Evolutionary conservation across 2,329 filamentous ascomycete species (phyloP), one percentile per base, ranked within the genome.

Genomic region (Colletotrichum higginsianum): DNA sequence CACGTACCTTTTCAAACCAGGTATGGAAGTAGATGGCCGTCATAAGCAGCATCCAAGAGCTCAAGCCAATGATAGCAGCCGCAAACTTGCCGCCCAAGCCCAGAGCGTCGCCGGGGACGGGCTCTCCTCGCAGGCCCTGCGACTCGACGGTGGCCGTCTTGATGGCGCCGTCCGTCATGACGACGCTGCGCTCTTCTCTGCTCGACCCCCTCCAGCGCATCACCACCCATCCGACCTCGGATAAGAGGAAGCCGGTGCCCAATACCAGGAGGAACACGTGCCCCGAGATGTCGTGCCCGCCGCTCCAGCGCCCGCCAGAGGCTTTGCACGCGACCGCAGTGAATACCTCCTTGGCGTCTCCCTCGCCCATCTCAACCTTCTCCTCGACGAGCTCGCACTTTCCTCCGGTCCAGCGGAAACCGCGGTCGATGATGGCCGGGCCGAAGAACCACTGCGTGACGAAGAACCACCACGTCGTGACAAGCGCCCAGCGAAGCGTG

Each of bases 381-480:
- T 83, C 82, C 64, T 84, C 79, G 3, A 90, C 85, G 16, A 90
- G 77, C 79, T 94, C 91, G 80, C 96, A 99, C 77, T 89, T 89
- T 1, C 96, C 96, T 3, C 96, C 96, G 0, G 94, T 98, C 81
- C 94, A 89, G n/a, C 90, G 86, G 80, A 98, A 99, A 4, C 93
- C 90, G 67, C 95, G 92, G 80, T 99, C 96, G 77, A 98, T 96
- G 60, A 99, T 85, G 23, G 95, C 88, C 2, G 96, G 91, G 0
- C 96, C 96, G 78, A 99, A 98, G 81, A 91, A 98, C 96, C 96
- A 98, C 85, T 98, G 96, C 74, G 96, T 99, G 21, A 96, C 91
- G 49, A 94, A 84, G 52, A 94, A 86, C 96, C 96, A 99, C 82
- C 91, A 92, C 1, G 83, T 77, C 11, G 96, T 98, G 0, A 94